Evolutionary conservation across 75 land plant species (phyloP).

Genomic region (Cunninghamia lanceolata): DNA sequence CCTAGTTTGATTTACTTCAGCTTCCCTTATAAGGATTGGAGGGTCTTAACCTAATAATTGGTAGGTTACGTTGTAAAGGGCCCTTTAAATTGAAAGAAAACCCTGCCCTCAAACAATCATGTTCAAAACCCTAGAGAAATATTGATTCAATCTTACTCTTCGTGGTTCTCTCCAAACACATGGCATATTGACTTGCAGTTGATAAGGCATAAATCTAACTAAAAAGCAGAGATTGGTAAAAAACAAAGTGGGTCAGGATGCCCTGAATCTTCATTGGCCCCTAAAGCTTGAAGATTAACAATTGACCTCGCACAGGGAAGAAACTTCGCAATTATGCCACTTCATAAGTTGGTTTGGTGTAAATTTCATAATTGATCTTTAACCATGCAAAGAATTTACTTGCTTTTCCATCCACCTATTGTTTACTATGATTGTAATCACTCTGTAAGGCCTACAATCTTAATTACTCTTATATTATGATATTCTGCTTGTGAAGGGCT

Average conservation of each 20-base stretch:
- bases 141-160: not conserved
- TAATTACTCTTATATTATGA: not conserved
- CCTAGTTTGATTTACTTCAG: not conserved
- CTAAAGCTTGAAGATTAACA: not conserved
- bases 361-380: not conserved
- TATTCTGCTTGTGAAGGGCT: not conserved
- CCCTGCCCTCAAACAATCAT: not conserved
- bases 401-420: not conserved
- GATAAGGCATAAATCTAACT: no score
- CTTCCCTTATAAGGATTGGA: not conserved
- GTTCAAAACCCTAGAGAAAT: not conserved
- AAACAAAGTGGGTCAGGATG: not conserved
- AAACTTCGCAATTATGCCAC: not conserved
- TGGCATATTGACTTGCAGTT: not conserved
- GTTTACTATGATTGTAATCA: not conserved
- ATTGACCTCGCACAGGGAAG: not conserved
- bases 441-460: not conserved
- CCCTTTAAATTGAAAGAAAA: not conserved
- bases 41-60: not conserved
- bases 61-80: not conserved
- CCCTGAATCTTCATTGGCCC: not conserved
- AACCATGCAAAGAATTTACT: not conserved
- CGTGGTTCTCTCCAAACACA: not conserved
- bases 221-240: not conserved
- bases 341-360: not conserved